These are phyloP conservation scores for Penicillium sp. DNA, from an alignment of 2,329 filamentous ascomycete genomes.

Conservation along the genomic window DNA sequence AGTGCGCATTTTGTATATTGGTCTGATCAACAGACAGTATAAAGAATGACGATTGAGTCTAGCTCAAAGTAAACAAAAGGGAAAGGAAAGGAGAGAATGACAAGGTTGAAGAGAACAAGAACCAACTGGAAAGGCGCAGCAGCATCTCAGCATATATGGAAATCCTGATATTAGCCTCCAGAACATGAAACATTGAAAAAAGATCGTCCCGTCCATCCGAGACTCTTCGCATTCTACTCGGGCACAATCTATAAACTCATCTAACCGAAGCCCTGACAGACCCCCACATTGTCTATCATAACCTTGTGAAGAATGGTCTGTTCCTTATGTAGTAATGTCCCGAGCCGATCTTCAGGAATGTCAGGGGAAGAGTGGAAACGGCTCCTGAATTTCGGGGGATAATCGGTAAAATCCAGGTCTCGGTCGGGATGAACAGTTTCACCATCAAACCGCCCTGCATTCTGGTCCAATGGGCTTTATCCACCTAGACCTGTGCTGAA, in stretches of 20 bases:
- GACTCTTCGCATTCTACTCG: neutral
- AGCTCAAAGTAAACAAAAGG: slow-evolving; percentile 8
- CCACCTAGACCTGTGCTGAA: neutral
- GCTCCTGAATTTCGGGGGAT: neutral
- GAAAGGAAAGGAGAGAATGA: neutral
- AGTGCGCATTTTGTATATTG: slow-evolving; percentile 22
- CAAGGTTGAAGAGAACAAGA: neutral
- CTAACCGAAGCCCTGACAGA: slow-evolving; percentile 1
- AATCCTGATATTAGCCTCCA: neutral
- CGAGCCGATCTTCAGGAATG: neutral
- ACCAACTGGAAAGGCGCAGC: neutral
- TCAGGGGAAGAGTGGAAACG: neutral
- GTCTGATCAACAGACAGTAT: slow-evolving; percentile 24
- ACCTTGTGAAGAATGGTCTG: slow-evolving; percentile 1
- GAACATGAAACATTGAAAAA: slow-evolving; percentile 1
- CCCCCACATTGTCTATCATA: slow-evolving; percentile 9
- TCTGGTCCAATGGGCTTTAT: neutral
- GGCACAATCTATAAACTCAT: neutral
- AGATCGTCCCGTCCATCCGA: neutral
- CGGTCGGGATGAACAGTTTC: neutral
- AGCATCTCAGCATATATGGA: neutral
- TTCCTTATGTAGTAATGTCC: neutral
- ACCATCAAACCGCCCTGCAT: neutral
- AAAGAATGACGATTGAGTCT: slow-evolving; percentile 11
- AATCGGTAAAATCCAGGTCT: neutral